A percentile compares a stretch with the other conserved stretches of the same genome.
Conservation (phyloP, 495 filamentous ascomycete species). For the Penicillium salamii region DNA sequence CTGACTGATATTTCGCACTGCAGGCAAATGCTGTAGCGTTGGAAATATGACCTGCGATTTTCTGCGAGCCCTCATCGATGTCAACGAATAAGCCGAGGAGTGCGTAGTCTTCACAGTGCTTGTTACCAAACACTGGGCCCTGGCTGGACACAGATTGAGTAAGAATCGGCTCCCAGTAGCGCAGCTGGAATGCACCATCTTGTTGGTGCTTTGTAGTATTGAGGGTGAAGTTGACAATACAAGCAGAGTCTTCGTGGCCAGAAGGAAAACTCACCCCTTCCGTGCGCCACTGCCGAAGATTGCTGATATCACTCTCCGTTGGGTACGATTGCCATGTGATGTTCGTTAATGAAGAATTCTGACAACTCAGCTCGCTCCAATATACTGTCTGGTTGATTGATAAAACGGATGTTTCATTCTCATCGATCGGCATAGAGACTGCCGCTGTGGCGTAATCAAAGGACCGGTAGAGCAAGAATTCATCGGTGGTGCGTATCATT, state of each 20-base stretch:
- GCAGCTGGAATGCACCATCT: slow-evolving; percentile 3
- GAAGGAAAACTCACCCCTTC: neutral
- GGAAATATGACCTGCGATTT: neutral
- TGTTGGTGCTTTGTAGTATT: slow-evolving; percentile 1
- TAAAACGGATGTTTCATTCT: slow-evolving; percentile 5
- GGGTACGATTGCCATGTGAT: neutral
- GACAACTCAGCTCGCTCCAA: slow-evolving; percentile 22
- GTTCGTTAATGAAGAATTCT: neutral
- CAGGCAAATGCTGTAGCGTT: neutral
- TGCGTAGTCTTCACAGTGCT: slow-evolving; percentile 5
- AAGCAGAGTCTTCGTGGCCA: neutral
- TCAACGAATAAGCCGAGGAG: slow-evolving; percentile 10
- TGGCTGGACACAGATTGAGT: neutral
- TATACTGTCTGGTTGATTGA: slow-evolving; percentile 21
- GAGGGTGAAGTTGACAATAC: slow-evolving; percentile 8
- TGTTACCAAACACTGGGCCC: slow-evolving; percentile 6
- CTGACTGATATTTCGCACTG: neutral
- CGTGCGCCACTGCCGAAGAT: neutral
- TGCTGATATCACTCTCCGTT: neutral
- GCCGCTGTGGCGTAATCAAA: slow-evolving; percentile 15
- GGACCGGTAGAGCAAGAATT: slow-evolving; percentile 8
- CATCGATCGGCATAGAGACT: slow-evolving; percentile 6
- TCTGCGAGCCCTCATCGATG: neutral
- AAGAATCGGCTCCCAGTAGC: slow-evolving; percentile 22
- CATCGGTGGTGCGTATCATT: neutral